Evolutionary conservation across 257 asterid species (phyloP).

Genomic region (Henckelia pumila): DNA sequence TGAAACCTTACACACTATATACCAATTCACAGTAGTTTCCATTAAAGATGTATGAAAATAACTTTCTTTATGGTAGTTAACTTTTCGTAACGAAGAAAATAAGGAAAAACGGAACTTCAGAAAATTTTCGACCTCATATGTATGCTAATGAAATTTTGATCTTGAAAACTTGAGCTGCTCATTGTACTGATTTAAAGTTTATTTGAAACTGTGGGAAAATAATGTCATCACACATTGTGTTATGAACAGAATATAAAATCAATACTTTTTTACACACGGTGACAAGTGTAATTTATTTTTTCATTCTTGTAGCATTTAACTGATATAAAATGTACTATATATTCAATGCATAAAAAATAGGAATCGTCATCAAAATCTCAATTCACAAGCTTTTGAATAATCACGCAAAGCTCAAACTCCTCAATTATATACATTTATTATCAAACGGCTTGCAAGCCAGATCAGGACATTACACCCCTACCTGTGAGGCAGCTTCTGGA

Average conservation of each 20-base stretch:
- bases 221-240: not conserved
- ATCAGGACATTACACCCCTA: conserved; percentile 14
- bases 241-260: too few species aligned
- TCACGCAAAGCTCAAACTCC: too few species aligned
- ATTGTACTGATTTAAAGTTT: not conserved
- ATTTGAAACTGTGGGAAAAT: not conserved
- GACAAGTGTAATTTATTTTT: too few species aligned
- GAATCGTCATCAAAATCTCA: too few species aligned
- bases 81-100: not conserved
- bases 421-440: too few species aligned
- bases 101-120: not conserved
- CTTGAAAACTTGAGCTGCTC: not conserved
- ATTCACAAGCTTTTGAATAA: too few species aligned
- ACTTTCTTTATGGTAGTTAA: not conserved
- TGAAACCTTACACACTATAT: not conserved
- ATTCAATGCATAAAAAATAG: too few species aligned
- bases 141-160: too few species aligned
- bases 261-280: too few species aligned
- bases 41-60: not conserved
- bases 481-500: conserved; percentile 78
- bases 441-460: not conserved
- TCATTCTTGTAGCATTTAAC: too few species aligned
- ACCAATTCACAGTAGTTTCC: not conserved
- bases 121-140: too few species aligned
- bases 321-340: too few species aligned